These are phyloP conservation scores for Tremella yokohamensis DNA, from an alignment of 768 basidiomycete species.

Conservation along the genomic window DNA sequence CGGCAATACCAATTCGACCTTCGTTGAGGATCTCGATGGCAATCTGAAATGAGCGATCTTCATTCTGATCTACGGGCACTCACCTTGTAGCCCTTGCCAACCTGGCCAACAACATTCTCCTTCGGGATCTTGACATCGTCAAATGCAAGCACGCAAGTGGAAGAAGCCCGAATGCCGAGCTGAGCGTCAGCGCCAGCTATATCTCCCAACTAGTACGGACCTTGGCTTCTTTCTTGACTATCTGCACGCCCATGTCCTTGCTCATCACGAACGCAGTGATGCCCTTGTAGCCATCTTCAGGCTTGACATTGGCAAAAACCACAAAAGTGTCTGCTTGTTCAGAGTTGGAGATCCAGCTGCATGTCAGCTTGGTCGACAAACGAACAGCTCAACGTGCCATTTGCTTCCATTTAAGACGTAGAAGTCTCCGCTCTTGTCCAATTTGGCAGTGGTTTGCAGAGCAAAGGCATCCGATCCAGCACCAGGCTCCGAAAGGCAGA, in stretches of 20 bases:
- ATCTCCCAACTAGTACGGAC: slow-evolving; percentile 21
- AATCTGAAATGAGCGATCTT: slow-evolving; percentile 55
- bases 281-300: slow-evolving; percentile 94
- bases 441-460: slow-evolving; percentile 83
- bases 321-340: slow-evolving; percentile 72
- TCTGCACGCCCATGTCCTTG: slow-evolving; percentile 92
- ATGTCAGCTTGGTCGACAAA: neutral
- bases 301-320: slow-evolving; percentile 86
- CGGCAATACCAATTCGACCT: slow-evolving; percentile 95
- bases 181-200: slow-evolving; percentile 11
- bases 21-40: slow-evolving; percentile 97
- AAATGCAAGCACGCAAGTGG: slow-evolving; percentile 88
- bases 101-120: slow-evolving; percentile 79
- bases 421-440: slow-evolving; percentile 66
- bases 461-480: slow-evolving; percentile 98
- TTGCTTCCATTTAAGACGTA: slow-evolving; percentile 95
- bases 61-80: no score
- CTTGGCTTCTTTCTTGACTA: slow-evolving; percentile 98
- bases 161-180: slow-evolving; percentile 91
- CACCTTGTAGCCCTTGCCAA: slow-evolving; percentile 85
- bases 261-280: slow-evolving; percentile 97
- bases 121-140: slow-evolving; percentile 82
- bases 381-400: slow-evolving; percentile 56
- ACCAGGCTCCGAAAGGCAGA: slow-evolving; percentile 86
- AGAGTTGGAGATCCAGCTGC: slow-evolving; percentile 94